These are phyloP conservation scores for Botryobasidium botryosum DNA, from an alignment of 768 basidiomycete species.

Conservation along the genomic window DNA sequence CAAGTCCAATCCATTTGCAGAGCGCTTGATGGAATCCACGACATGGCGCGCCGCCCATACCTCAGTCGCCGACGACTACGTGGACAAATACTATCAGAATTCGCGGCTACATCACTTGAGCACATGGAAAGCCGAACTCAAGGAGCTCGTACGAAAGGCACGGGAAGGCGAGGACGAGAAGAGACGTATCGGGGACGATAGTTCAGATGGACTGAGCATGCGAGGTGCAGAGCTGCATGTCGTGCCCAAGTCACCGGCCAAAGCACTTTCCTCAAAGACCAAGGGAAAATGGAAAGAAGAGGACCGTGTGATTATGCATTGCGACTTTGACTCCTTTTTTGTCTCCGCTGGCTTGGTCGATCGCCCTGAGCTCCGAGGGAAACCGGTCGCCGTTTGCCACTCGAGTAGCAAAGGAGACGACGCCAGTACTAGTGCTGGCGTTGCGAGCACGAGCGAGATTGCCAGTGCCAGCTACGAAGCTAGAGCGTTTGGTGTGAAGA, in stretches of 20 bases:
- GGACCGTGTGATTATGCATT: slow-evolving; percentile 65
- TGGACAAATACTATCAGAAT: slow-evolving; percentile 63
- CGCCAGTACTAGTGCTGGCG: slow-evolving; percentile 28
- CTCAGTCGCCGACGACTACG: slow-evolving; percentile 59
- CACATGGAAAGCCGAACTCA: slow-evolving; percentile 84
- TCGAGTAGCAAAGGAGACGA: slow-evolving; percentile 56
- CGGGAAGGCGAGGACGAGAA: slow-evolving; percentile 46
- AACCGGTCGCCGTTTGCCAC: slow-evolving; percentile 90
- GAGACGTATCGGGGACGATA: no score
- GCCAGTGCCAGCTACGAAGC: slow-evolving; percentile 94
- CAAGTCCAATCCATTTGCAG: slow-evolving; percentile 52
- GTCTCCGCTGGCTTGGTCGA: slow-evolving; percentile 76
- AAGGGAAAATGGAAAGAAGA: slow-evolving; percentile 42
- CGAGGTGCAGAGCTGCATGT: slow-evolving; percentile 16
- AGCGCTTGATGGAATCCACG: slow-evolving; percentile 64
- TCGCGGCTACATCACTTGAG: slow-evolving; percentile 86
- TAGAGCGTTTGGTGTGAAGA: slow-evolving; percentile 67
- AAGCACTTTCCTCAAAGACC: slow-evolving; percentile 29
- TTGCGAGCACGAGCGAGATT: slow-evolving; percentile 80
- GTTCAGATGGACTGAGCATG: slow-evolving; percentile 17
- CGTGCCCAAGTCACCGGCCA: slow-evolving; percentile 10
- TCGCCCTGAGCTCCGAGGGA: slow-evolving; percentile 67
- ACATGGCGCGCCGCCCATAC: slow-evolving; percentile 83
- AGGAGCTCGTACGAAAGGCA: slow-evolving; percentile 59
- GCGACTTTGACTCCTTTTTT: slow-evolving; percentile 95